Evolutionary conservation across 768 basidiomycete genomes (phyloP).

Genomic region (Boletus patriciae): DNA sequence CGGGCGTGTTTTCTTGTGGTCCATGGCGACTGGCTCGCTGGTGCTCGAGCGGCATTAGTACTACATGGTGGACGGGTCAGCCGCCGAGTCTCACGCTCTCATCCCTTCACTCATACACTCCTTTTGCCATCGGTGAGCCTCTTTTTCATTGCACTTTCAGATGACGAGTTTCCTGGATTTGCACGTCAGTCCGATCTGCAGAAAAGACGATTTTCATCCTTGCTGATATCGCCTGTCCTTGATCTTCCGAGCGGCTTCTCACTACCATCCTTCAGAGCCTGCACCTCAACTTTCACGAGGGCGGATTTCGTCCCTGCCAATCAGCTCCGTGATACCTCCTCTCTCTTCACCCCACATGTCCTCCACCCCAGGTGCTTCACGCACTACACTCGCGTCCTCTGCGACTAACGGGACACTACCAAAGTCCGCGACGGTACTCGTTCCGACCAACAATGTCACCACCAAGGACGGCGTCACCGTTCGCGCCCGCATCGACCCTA

Average conservation of each 20-base stretch:
- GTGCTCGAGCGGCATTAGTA: not conserved
- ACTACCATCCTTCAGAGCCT: slow-evolving; percentile 5
- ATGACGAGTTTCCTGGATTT: slow-evolving; percentile 54
- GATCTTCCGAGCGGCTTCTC: not conserved
- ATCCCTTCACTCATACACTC: not conserved
- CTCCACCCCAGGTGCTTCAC: slow-evolving; percentile 31
- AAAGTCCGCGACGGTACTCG: slow-evolving; percentile 48
- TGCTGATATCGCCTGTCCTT: slow-evolving; percentile 36
- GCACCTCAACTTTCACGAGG: too few relatives aligned
- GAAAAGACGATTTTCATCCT: slow-evolving; percentile 43
- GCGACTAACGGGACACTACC: slow-evolving; percentile 35
- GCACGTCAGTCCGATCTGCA: slow-evolving; percentile 61
- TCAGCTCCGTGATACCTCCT: not conserved
- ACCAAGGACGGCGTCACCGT: slow-evolving; percentile 74
- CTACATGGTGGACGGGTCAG: slow-evolving; percentile 17
- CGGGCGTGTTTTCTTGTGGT: slow-evolving; percentile 6
- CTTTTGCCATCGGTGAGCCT: slow-evolving; percentile 21
- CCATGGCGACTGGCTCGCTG: slow-evolving; percentile 4
- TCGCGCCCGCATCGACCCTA: slow-evolving; percentile 81
- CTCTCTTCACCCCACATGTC: slow-evolving; percentile 19
- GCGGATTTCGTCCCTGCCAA: not conserved
- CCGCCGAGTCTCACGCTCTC: slow-evolving; percentile 11
- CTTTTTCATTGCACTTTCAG: not conserved
- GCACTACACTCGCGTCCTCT: slow-evolving; percentile 29
- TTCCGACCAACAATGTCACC: slow-evolving; percentile 84